Evolutionary conservation across 1,139 yeast species (phyloP).

Genomic region (Ogataea hybrid): DNA sequence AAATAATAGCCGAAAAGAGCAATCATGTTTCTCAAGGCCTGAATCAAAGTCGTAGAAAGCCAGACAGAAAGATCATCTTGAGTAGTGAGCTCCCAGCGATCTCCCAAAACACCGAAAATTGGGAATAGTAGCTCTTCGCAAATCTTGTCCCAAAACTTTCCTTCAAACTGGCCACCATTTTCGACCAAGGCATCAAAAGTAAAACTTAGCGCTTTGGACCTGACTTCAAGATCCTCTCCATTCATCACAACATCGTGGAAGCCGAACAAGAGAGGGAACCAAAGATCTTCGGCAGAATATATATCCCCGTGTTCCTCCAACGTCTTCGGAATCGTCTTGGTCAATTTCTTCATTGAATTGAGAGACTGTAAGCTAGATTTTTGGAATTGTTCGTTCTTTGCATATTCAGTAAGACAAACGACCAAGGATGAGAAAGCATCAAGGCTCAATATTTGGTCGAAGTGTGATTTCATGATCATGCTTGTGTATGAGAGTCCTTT

Average conservation of each 20-base stretch:
- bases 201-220: conserved; percentile 81
- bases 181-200: conserved; percentile 79
- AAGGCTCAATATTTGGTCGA: conserved; percentile 64
- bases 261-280: conserved; percentile 84
- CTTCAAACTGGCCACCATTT: conserved; percentile 74
- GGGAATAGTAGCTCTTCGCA: conserved; percentile 84
- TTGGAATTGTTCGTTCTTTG: conserved; percentile 83
- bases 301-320: conserved; percentile 26
- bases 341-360: conserved; percentile 67
- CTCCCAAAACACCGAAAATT: conserved; percentile 75
- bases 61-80: conserved; percentile 90
- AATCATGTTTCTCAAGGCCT: conserved; percentile 88
- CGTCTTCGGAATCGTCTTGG: conserved; percentile 52
- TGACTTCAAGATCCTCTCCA: conserved; percentile 90
- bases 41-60: conserved; percentile 94
- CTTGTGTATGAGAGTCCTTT: conserved; percentile 65
- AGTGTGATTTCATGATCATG: conserved; percentile 59
- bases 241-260: conserved; percentile 90
- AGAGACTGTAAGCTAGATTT: conserved; percentile 77
- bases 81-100: conserved; percentile 70
- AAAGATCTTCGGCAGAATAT: conserved; percentile 47
- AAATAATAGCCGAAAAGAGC: conserved; percentile 80
- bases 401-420: conserved; percentile 73
- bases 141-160: conserved; percentile 77
- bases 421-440: conserved; percentile 76